Conservation (phyloP, 2,329 filamentous ascomycete genomes). For the Pseudogymnoascus sp. region DNA sequence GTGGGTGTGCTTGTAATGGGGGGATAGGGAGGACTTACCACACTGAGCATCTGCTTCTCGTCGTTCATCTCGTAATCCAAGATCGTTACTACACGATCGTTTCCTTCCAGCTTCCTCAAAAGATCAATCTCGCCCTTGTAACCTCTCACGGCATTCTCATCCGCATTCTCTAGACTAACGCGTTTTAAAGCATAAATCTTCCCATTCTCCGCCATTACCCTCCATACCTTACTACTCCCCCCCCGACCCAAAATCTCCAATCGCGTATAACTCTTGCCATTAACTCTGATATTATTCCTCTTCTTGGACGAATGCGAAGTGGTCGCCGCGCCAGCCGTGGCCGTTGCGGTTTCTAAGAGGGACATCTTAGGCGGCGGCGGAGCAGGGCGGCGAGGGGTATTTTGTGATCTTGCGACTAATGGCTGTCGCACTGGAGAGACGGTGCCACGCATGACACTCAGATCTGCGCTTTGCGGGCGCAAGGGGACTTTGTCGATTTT, state of each 20-base stretch:
- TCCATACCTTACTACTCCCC: conserved; percentile 89
- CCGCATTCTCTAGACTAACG: conserved; percentile 82
- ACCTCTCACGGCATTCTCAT: conserved; percentile 72
- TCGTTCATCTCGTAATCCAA: conserved; percentile 92
- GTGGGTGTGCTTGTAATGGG: background rate
- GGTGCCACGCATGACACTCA: conserved; percentile 28
- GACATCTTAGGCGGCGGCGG: conserved; percentile 92
- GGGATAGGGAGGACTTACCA: conserved; percentile 47
- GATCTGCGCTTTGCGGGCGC: conserved; percentile 40
- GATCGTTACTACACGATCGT: conserved; percentile 83
- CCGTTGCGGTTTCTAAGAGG: conserved; percentile 82
- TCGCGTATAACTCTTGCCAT: conserved; percentile 82
- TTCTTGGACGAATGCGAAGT: conserved; percentile 61
- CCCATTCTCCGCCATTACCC: conserved; percentile 93
- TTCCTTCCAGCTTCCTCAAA: conserved; percentile 68
- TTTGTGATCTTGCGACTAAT: conserved; percentile 45
- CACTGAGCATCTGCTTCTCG: conserved; percentile 77
- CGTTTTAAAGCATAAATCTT: conserved; percentile 92
- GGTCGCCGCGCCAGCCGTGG: conserved; percentile 69
- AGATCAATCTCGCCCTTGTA: conserved; percentile 96
- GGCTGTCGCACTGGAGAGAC: conserved; percentile 48
- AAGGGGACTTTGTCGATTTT: conserved; percentile 40
- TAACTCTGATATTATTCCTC: conserved; percentile 76
- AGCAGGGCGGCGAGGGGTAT: conserved; percentile 70
- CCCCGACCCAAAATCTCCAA: conserved; percentile 87